These are phyloP conservation scores for Pestalotiopsis sp. DNA, from an alignment of 2,329 filamentous ascomycete species.

Conservation along the genomic window DNA sequence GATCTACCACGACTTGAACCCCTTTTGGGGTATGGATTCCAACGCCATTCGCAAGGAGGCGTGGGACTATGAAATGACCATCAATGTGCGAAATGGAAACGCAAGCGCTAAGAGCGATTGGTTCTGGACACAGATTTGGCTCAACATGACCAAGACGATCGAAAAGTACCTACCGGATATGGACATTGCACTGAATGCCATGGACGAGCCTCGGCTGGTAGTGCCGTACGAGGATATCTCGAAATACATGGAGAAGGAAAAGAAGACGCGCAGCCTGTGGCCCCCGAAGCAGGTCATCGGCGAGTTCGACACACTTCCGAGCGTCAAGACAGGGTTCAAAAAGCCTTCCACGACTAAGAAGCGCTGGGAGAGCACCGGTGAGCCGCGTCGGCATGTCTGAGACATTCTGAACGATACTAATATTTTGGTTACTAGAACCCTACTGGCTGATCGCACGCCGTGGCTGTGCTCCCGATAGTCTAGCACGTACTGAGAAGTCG, in stretches of 20 bases:
- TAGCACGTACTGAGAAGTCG: slow-evolving; percentile 52
- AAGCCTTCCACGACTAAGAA: slow-evolving; percentile 39
- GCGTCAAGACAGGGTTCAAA: slow-evolving; percentile 37
- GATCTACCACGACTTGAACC: slow-evolving; percentile 53
- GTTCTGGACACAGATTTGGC: slow-evolving; percentile 62
- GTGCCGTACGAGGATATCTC: slow-evolving; percentile 66
- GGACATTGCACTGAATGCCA: slow-evolving; percentile 67
- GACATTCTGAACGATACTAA: not conserved
- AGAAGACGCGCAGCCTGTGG: slow-evolving; percentile 46
- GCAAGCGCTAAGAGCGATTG: slow-evolving; percentile 55
- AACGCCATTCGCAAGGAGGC: slow-evolving; percentile 53
- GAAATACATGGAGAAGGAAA: slow-evolving; percentile 54
- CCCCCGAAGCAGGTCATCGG: slow-evolving; percentile 46
- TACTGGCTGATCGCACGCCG: slow-evolving; percentile 62
- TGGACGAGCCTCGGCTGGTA: slow-evolving; percentile 69
- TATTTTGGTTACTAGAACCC: slow-evolving; percentile 36
- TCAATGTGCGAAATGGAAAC: slow-evolving; percentile 56
- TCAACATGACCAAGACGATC: slow-evolving; percentile 54
- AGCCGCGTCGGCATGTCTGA: slow-evolving; percentile 19
- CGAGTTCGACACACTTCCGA: slow-evolving; percentile 45
- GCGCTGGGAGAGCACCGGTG: slow-evolving; percentile 55
- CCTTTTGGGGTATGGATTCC: slow-evolving; percentile 58
- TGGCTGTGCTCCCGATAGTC: slow-evolving; percentile 65
- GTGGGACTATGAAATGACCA: slow-evolving; percentile 61
- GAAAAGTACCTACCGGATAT: slow-evolving; percentile 64